phyloP scores from a whole-genome alignment of 371 early-diverging fungal genomes.

The Batrachochytrium dendrobatidis region DNA sequence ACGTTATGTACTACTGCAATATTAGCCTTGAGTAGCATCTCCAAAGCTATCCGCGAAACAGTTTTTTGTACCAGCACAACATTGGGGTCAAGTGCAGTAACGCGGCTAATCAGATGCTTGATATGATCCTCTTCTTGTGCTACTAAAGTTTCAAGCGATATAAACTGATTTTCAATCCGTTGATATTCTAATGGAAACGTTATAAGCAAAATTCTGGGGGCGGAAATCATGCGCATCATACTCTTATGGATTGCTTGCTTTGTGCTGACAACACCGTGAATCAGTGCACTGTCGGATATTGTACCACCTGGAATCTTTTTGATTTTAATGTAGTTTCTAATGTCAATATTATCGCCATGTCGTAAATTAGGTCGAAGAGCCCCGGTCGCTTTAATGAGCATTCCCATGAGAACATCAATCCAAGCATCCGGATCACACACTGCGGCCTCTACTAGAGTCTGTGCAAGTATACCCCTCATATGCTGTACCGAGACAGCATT shows the following conservation, averaged over 20 bases:
- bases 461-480: conserved; percentile 54
- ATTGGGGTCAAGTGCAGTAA: conserved; percentile 64
- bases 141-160: conserved; percentile 73
- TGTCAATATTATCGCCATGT: conserved; percentile 72
- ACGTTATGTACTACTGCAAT: conserved; percentile 76
- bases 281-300: conserved; percentile 66
- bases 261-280: conserved; percentile 68
- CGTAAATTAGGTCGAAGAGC: neutral
- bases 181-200: conserved; percentile 83
- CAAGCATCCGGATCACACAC: conserved; percentile 33
- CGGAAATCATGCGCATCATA: conserved; percentile 59
- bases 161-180: conserved; percentile 64
- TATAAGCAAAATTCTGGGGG: conserved; percentile 77
- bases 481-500: conserved; percentile 61
- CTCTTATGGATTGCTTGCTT: conserved; percentile 82
- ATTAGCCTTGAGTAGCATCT: conserved; percentile 65
- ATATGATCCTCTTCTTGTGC: conserved; percentile 81
- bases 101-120: conserved; percentile 62
- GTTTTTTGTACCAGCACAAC: conserved; percentile 71
- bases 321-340: conserved; percentile 84
- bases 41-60: conserved; percentile 72
- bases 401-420: conserved; percentile 62
- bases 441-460: conserved; percentile 28
- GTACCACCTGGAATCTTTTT: conserved; percentile 84
- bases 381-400: conserved; percentile 14